Percentiles rank a stretch among this genome's conserved stretches.
These are phyloP conservation scores for Tylopilus subfusipes DNA, from an alignment of 768 basidiomycete species.

Conservation along the genomic window DNA sequence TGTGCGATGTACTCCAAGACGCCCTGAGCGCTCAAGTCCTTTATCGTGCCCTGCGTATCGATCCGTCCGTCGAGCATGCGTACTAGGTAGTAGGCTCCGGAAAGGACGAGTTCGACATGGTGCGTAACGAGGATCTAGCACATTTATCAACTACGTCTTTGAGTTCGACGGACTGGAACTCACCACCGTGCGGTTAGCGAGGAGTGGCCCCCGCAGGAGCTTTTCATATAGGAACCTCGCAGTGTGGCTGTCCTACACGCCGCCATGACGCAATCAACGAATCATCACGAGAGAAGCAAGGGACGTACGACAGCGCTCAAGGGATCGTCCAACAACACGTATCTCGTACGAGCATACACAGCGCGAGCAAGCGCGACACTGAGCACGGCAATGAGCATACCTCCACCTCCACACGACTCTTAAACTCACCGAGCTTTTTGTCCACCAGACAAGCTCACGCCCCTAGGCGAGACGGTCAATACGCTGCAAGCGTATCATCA, in stretches of 20 bases:
- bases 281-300: not conserved
- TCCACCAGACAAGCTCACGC: conserved; percentile 75
- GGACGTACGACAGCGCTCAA: conserved; percentile 72
- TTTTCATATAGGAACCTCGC: conserved; percentile 59
- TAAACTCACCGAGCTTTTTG: conserved; percentile 67
- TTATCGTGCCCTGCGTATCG: conserved; percentile 66
- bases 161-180: conserved; percentile 10
- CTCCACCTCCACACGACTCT: not conserved
- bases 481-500: not conserved
- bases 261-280: not conserved
- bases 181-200: conserved; percentile 66
- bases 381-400: conserved; percentile 2
- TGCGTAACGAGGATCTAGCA: conserved; percentile 70
- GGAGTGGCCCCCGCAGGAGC: conserved; percentile 62
- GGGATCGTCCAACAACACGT: conserved; percentile 77
- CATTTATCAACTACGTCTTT: not conserved
- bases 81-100: conserved; percentile 67
- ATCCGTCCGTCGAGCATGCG: conserved; percentile 81
- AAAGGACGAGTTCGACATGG: conserved; percentile 78
- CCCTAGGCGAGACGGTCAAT: conserved; percentile 34
- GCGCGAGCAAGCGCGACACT: conserved; percentile 82
- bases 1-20: conserved; percentile 59
- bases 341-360: conserved; percentile 68
- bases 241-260: conserved; percentile 61
- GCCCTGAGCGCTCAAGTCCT: conserved; percentile 59